Evolutionary conservation across 2,329 filamentous ascomycete genomes (phyloP).

Genomic region (Orbilia ellipsospora): DNA sequence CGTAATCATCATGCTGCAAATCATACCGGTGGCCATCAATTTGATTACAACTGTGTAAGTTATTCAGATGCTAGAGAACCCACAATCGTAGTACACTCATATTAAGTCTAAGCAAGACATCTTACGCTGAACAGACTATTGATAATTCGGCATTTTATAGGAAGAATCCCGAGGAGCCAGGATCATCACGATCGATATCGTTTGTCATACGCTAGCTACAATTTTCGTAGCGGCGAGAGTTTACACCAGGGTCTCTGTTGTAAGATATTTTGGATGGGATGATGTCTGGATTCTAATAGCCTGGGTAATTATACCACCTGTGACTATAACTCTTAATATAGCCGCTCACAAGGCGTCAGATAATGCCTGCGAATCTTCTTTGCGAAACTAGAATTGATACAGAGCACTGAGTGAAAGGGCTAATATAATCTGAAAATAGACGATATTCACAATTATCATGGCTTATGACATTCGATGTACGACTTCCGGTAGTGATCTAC

Average conservation of each 20-base stretch:
- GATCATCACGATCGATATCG: constrained; percentile 8
- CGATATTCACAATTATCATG: background rate
- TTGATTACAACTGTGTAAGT: too few relatives aligned
- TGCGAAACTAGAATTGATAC: background rate
- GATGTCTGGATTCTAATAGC: constrained; percentile 38
- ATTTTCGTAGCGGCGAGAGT: constrained; percentile 25
- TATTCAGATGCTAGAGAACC: too few relatives aligned
- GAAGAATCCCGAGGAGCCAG: constrained; percentile 4
- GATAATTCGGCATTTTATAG: background rate
- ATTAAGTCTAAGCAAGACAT: background rate
- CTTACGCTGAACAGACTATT: background rate
- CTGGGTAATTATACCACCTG: too few relatives aligned
- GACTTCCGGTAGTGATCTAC: background rate
- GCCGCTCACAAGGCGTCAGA: background rate
- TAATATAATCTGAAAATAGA: background rate
- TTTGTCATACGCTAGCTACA: constrained; percentile 10
- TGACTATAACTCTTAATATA: background rate
- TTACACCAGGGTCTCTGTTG: constrained; percentile 30
- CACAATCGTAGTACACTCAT: too few relatives aligned
- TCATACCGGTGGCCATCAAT: too few relatives aligned
- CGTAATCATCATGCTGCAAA: too few relatives aligned
- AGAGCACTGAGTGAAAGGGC: background rate
- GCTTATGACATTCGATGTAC: constrained; percentile 12
- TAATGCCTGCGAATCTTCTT: background rate
- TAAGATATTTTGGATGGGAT: constrained; percentile 43